phyloP scores from a whole-genome alignment of 345 rosid species.

The Schrenkiella parvula region DNA sequence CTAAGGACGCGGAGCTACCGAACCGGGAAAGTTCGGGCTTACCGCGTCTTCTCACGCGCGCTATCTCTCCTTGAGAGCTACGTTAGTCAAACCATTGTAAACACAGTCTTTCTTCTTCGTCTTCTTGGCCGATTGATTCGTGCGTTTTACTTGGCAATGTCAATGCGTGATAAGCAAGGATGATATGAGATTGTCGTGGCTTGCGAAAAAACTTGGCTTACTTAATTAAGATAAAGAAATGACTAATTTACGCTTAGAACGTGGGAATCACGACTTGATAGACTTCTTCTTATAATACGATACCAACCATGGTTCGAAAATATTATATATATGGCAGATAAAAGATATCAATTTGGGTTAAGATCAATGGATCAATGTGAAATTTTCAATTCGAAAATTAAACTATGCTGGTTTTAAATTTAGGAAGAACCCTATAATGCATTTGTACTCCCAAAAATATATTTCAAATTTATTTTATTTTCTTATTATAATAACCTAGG shows the following conservation, averaged over 20 bases:
- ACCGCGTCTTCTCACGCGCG: slow-evolving; percentile 15
- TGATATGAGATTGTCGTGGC: neutral
- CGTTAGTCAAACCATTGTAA: neutral
- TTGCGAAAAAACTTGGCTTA: neutral
- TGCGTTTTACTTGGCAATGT: neutral
- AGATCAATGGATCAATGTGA: neutral
- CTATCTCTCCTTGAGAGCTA: slow-evolving; percentile 21
- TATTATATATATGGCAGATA: neutral
- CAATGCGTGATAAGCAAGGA: slow-evolving; percentile 3
- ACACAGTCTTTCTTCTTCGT: neutral
- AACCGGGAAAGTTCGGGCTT: slow-evolving; percentile 26
- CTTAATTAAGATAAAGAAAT: neutral
- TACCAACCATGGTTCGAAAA: neutral
- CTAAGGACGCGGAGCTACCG: slow-evolving; percentile 26
- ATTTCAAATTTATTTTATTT: too few species aligned
- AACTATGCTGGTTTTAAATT: neutral
- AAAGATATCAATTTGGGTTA: neutral
- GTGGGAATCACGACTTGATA: slow-evolving; percentile 19
- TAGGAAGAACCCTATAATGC: too few species aligned
- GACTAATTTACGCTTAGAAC: neutral
- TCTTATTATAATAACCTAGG: too few species aligned
- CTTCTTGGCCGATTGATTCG: neutral
- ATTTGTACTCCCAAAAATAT: too few species aligned
- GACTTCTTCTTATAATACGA: neutral
- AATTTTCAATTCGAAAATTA: neutral